Conservation (phyloP, 805 yeast species). For the Kodamaea fukazawae region DNA sequence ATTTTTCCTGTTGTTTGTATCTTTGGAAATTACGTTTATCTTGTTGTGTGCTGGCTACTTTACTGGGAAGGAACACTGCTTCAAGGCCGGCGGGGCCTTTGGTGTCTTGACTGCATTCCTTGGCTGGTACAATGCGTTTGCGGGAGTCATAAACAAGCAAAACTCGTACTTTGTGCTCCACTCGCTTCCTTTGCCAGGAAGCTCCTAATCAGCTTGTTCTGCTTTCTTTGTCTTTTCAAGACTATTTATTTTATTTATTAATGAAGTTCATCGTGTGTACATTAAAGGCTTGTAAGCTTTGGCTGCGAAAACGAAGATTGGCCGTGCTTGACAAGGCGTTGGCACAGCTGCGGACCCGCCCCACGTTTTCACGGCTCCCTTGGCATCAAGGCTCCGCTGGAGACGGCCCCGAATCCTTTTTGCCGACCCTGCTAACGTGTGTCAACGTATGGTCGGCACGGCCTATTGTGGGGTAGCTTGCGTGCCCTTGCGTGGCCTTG, state of each 20-base stretch:
- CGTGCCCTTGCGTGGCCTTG: too few relatives aligned
- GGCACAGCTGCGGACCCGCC: too few relatives aligned
- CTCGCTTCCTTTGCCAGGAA: slow-evolving; percentile 12
- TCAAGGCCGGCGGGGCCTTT: slow-evolving; percentile 24
- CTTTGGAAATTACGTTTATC: slow-evolving; percentile 54
- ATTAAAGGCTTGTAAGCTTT: background rate
- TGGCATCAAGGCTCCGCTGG: too few relatives aligned
- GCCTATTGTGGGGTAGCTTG: too few relatives aligned
- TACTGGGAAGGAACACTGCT: slow-evolving; percentile 25
- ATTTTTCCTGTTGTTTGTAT: slow-evolving; percentile 50
- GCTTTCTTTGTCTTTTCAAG: background rate
- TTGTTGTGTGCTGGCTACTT: slow-evolving; percentile 51
- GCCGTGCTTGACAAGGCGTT: too few relatives aligned
- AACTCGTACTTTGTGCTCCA: slow-evolving; percentile 24
- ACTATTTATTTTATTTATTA: slow-evolving; percentile 1
- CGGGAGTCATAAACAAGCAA: slow-evolving; percentile 24
- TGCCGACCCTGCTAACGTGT: too few relatives aligned
- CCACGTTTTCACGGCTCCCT: too few relatives aligned
- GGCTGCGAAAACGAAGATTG: background rate
- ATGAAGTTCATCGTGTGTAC: too few relatives aligned
- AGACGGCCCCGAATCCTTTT: too few relatives aligned
- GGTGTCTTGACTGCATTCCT: slow-evolving; percentile 22
- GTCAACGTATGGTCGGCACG: too few relatives aligned
- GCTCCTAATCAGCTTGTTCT: slow-evolving; percentile 1
- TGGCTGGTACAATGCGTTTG: slow-evolving; percentile 27